phyloP scores from a whole-genome alignment of 371 early-diverging fungal species.

The Zychaea mexicana region DNA sequence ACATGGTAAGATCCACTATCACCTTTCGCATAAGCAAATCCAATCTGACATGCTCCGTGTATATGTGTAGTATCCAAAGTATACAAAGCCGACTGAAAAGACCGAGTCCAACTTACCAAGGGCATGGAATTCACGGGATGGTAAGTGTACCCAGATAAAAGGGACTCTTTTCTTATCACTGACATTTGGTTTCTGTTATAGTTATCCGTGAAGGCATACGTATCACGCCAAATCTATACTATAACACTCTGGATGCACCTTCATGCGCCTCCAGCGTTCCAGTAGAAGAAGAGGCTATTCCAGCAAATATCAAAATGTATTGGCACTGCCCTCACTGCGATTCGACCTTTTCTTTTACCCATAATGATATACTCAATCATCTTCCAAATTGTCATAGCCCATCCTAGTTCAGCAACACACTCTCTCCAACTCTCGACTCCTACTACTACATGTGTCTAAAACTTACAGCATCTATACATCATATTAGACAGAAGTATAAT shows the following conservation, averaged over 20 bases:
- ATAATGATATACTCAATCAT: conserved; percentile 13
- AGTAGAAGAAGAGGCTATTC: conserved; percentile 20
- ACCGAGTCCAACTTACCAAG: conserved; percentile 28
- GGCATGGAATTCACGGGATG: conserved; percentile 46
- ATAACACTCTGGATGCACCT: conserved; percentile 32
- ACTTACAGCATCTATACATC: too few relatives aligned
- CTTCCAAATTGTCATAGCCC: not conserved
- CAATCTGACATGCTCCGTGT: too few relatives aligned
- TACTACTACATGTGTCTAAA: too few relatives aligned
- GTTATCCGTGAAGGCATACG: conserved; percentile 40
- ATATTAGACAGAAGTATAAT: too few relatives aligned
- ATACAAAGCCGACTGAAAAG: conserved; percentile 16
- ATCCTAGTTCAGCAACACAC: not conserved
- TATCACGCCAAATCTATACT: conserved; percentile 35
- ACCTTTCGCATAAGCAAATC: not conserved
- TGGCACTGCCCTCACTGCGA: conserved; percentile 42
- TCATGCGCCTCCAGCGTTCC: conserved; percentile 40
- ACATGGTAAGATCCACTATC: conserved; percentile 33
- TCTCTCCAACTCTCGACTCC: too few relatives aligned
- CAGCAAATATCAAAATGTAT: conserved; percentile 27
- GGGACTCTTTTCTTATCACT: too few relatives aligned
- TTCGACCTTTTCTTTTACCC: conserved; percentile 18
- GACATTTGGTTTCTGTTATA: conserved; percentile 8
- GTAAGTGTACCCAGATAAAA: conserved; percentile 22
- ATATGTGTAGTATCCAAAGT: conserved; percentile 38